A percentile compares a stretch with the other conserved stretches of the same genome.
phyloP scores from a whole-genome alignment of 139 green algal species.

The Tetradesmus lagerheimii region DNA sequence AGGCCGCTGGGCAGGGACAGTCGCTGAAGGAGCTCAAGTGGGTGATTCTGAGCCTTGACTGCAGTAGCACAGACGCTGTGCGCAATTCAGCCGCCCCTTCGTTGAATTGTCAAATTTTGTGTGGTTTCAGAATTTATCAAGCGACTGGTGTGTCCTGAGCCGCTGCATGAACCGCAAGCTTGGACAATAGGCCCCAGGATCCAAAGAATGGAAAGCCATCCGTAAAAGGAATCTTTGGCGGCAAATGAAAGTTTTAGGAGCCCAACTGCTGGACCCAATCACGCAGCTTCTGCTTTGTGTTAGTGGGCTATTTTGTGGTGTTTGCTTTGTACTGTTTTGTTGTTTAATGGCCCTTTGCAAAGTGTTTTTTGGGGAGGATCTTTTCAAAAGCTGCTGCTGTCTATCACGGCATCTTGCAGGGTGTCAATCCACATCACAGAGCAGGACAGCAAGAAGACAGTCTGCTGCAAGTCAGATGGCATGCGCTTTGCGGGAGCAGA shows the following conservation, averaged over 20 bases:
- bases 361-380: too few relatives aligned
- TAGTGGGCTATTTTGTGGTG: too few relatives aligned
- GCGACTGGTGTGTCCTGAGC: background rate
- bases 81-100: background rate
- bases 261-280: too few relatives aligned
- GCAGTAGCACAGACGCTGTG: background rate
- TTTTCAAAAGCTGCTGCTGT: background rate
- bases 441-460: constrained; percentile 20
- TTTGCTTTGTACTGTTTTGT: too few relatives aligned
- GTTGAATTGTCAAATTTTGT: background rate
- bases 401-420: background rate
- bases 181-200: too few relatives aligned
- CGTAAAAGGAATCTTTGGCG: too few relatives aligned
- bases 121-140: background rate
- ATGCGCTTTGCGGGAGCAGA: constrained; percentile 42
- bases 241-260: too few relatives aligned
- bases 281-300: too few relatives aligned
- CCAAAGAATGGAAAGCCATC: too few relatives aligned
- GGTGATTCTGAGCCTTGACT: background rate
- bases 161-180: background rate
- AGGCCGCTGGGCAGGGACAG: background rate
- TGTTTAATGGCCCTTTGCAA: too few relatives aligned
- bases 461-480: constrained; percentile 42
- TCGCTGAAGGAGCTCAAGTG: constrained; percentile 41
- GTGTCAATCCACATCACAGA: constrained; percentile 22